Conservation (phyloP, 1,284 basidiomycete genomes). For the Meripilus lineatus region DNA sequence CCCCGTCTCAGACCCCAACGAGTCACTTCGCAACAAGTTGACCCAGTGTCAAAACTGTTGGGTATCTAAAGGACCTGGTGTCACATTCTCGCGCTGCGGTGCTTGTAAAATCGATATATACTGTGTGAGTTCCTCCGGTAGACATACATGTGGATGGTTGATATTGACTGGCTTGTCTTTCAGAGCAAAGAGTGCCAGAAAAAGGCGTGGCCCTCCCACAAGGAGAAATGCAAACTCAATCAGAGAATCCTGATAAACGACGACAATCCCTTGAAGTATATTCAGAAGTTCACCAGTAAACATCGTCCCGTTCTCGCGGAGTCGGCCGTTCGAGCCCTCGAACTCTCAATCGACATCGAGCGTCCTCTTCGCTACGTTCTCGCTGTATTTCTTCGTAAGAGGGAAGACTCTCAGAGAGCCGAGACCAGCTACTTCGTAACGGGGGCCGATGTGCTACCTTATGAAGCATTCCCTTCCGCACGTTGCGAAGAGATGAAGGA, state of each 20-base stretch:
- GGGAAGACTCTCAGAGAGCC: conserved; percentile 10
- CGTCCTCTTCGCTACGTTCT: conserved; percentile 17
- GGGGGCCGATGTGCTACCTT: conserved; percentile 16
- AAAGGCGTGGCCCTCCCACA: conserved; percentile 18
- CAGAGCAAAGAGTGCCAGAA: conserved; percentile 23
- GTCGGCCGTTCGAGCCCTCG: conserved; percentile 17
- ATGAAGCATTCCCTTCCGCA: conserved; percentile 12
- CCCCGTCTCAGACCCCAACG: conserved; percentile 1
- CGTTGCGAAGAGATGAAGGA: conserved; percentile 17
- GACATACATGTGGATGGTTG: too few species aligned
- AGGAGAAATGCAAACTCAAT: conserved; percentile 19
- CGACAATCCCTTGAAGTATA: conserved; percentile 11
- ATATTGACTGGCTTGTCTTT: not conserved
- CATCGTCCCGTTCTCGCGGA: conserved; percentile 18
- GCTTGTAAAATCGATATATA: conserved; percentile 7
- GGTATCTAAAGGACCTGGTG: conserved; percentile 4
- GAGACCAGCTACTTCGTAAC: conserved; percentile 19
- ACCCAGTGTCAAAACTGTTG: conserved; percentile 9
- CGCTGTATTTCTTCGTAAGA: conserved; percentile 15
- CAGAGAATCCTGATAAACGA: conserved; percentile 11
- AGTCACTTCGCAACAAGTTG: conserved; percentile 2
- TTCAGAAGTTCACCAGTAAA: conserved; percentile 21
- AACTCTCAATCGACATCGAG: conserved; percentile 10
- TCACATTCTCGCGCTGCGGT: conserved; percentile 1
- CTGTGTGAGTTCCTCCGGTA: conserved; percentile 4